Evolutionary conservation across 2,329 filamentous ascomycete species (phyloP), one percentile per base, ranked within the genome.

Genomic region (Daldinia eschscholtzii): DNA sequence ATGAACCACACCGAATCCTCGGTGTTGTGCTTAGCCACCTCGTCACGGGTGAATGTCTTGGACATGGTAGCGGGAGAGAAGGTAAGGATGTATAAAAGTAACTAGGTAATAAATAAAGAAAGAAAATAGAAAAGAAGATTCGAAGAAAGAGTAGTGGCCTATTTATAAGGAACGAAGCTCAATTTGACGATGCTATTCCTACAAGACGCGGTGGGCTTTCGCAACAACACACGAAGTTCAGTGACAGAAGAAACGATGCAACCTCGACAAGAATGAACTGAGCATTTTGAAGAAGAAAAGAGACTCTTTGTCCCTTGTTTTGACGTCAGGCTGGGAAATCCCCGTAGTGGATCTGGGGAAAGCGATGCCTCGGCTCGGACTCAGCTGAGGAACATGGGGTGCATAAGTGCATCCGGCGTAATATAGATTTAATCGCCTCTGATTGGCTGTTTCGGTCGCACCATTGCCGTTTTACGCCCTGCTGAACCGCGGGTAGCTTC

Each of bases 1-100:
- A 97, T 91, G 81, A 92, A 91, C 91, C 93, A 94, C 65, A 93
- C 83, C 70, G 90, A 91, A 72, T 94, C 91, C 56, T 92, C 89
- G 64, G 87, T 88, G 79, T 90, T 93, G 83, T 95, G 91, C 79
- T 91, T 87, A 70, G 91, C 90, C 74, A 96, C 92, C 79, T 93
- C 87, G 63, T 83, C 87, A 74, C 87, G 87, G 66, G 87, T 85
- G 76, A 84, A 88, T 23, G 85, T 87, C 76, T 87, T 82, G 71
- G 80, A 75, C 77, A 78, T 78, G 12, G 58, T 68, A 52, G 6
- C 57, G 23, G 48, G 35, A 53, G 56, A 7, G 9, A n/a, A 39
- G n/a, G 10, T 20, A 52, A 50, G 50, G 57, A 35, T 4, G 13
- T 33, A 18, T 6, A 20, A 33, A 39, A 39, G 12, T 35, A 28